Base-by-base conservation (phyloP, 768 basidiomycete species). In the Scleroderma bovista region DNA sequence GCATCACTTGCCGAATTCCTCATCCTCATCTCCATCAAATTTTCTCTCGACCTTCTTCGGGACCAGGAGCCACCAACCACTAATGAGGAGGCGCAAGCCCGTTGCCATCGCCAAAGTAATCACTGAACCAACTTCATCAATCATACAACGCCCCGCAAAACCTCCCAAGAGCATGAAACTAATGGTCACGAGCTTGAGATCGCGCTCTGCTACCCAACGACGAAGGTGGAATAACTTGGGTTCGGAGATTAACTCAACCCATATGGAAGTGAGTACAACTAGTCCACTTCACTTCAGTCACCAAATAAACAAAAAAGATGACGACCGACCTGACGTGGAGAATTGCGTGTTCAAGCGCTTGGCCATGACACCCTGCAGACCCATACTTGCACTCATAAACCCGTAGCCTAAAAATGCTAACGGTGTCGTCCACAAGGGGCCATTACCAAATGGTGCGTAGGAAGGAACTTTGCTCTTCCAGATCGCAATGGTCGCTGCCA, bases 331-430 rank as follows among this genome's bases (percentile, higher is more conserved):
- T 23, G 82, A 84, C 0, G 83, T 84, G 34, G 82, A 80, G 60
- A 84, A 89, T 64, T 86, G 83, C 6, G 83, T 83, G 61, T 85
- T 85, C 54, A 89, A 63, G 32, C 87, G 72, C 69, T 93, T 93
- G 46, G 84, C 89, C 69, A 88, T 73, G 63, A 93, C 88, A 17
- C 91, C 91, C 66, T 94, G 92, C 31, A 93, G 69, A 7, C 93
- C 93, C 59, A 96, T 64, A 47, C 57, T 57, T 75, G 66, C 84
- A 57, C 86, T 88, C 68, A 89, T 82, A 64, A 92, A 88, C 3
- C 77, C 88, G 16, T 93, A 59, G 10, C 79, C 78, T 4, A 83
- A 80, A 63, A 84, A 88, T 3, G 84, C 77, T 24, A 79, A 55
- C 0, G 76, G 66, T 41, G 80, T 81, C 10, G 73, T 76, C 91